Percentiles rank a stretch among this genome's conserved stretches.
These are phyloP conservation scores for Ceratobasidium sp. DNA, from an alignment of 1,284 basidiomycete genomes.

Conservation along the genomic window DNA sequence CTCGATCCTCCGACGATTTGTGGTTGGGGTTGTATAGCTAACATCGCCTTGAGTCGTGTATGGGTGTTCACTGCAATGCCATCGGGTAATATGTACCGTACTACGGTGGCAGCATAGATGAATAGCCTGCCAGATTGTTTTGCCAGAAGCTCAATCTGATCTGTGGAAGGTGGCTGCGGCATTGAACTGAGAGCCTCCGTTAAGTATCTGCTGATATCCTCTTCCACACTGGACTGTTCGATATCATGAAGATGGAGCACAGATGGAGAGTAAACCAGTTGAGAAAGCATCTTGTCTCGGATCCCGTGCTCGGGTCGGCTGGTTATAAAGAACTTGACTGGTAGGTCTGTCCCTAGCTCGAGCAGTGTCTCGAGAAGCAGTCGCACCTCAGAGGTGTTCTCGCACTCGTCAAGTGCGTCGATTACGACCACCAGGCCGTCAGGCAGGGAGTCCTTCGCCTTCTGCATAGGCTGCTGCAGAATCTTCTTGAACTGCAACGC, in stretches of 20 bases:
- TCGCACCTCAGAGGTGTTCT: neutral
- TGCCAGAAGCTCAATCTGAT: neutral
- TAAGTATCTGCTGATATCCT: conserved; percentile 31
- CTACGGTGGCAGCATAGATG: neutral
- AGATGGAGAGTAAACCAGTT: neutral
- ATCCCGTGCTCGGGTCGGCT: conserved; percentile 22
- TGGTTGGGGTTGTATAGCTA: neutral
- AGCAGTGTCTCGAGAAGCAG: neutral
- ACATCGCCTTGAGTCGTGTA: neutral
- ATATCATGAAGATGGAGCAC: conserved; percentile 23
- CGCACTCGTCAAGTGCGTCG: conserved; percentile 36
- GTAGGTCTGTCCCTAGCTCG: neutral
- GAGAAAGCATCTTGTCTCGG: neutral
- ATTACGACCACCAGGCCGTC: conserved; percentile 21
- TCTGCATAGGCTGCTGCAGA: neutral
- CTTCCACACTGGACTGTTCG: conserved; percentile 16
- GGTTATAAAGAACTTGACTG: conserved; percentile 25
- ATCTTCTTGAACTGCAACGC: conserved; percentile 21
- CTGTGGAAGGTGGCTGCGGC: neutral
- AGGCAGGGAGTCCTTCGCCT: neutral
- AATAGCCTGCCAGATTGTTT: neutral
- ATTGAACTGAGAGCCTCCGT: neutral
- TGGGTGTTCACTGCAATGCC: neutral
- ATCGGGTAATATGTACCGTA: neutral
- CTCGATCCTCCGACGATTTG: neutral